Evolutionary conservation across 177 flowering plant species (phyloP).

Genomic region (Vitis hybrid): DNA sequence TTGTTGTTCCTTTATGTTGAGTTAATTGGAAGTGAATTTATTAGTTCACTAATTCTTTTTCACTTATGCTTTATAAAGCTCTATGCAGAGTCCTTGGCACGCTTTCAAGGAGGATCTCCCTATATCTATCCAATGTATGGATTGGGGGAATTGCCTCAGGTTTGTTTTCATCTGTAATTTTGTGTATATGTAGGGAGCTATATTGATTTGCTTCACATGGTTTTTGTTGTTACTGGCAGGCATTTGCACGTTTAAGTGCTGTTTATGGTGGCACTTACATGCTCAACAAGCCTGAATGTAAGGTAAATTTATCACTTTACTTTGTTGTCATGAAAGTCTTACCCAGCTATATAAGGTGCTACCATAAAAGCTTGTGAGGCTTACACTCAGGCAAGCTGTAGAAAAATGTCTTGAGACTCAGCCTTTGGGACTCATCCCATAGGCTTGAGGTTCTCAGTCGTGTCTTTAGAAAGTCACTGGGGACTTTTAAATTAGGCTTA

Average conservation of each 20-base stretch:
- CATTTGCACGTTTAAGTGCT: conserved; percentile 96
- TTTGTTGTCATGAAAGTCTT: background rate
- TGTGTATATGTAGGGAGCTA: background rate
- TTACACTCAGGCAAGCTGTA: background rate
- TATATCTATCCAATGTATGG: conserved; percentile 95
- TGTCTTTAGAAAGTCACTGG: too few species aligned
- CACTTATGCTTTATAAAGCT: conserved; percentile 42
- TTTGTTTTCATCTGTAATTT: conserved; percentile 21
- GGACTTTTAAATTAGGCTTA: too few species aligned
- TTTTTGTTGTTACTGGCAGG: conserved; percentile 35
- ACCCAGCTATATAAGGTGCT: too few species aligned
- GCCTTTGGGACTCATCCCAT: too few species aligned
- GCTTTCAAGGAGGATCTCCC: conserved; percentile 92
- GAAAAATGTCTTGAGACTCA: too few species aligned
- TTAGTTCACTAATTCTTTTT: conserved; percentile 9
- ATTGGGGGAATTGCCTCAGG: conserved; percentile 95
- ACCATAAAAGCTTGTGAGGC: background rate
- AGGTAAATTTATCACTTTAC: conserved; percentile 40
- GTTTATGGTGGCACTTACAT: conserved; percentile 99
- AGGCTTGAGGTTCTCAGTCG: too few species aligned
- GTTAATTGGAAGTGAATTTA: background rate
- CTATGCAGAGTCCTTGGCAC: conserved; percentile 92
- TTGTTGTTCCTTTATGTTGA: background rate
- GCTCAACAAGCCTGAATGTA: conserved; percentile 95
- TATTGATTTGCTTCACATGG: conserved; percentile 2